These are phyloP conservation scores for Apiospora arundinis DNA, from an alignment of 2,329 filamentous ascomycete genomes.

Conservation along the genomic window DNA sequence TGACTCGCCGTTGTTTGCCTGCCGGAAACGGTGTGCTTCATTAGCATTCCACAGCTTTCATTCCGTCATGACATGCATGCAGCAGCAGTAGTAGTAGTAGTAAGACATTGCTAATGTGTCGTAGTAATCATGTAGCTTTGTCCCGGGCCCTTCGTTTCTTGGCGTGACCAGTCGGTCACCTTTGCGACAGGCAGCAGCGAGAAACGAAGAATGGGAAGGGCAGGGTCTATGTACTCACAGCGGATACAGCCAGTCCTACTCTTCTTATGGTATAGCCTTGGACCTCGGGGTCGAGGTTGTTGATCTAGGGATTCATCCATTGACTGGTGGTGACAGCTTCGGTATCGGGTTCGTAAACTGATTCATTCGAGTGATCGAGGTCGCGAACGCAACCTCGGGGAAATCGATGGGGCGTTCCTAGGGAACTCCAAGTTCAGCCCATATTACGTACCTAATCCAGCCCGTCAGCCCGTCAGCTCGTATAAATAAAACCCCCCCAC, in stretches of 20 bases:
- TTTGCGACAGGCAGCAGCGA: neutral
- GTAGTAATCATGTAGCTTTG: neutral
- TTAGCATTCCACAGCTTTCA: neutral
- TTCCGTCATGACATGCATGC: neutral
- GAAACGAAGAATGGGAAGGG: neutral
- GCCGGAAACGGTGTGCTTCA: neutral
- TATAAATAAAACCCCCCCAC: too few species aligned
- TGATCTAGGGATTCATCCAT: neutral
- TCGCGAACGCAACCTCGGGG: neutral
- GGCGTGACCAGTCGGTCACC: neutral
- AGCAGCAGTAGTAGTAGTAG: neutral
- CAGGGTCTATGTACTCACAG: constrained; percentile 10
- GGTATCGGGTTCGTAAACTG: constrained; percentile 2
- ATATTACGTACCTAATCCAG: too few species aligned
- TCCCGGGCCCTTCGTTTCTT: neutral
- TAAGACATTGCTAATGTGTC: neutral
- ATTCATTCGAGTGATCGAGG: neutral
- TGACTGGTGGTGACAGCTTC: neutral
- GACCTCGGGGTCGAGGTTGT: constrained; percentile 34
- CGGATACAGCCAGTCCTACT: constrained; percentile 37
- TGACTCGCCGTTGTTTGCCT: constrained; percentile 25
- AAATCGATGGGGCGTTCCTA: neutral
- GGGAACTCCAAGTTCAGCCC: neutral
- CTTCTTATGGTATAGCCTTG: constrained; percentile 43
- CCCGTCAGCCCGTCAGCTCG: neutral